phyloP scores from a whole-genome alignment of 805 yeast species.

The Ogataea dorogensis region DNA sequence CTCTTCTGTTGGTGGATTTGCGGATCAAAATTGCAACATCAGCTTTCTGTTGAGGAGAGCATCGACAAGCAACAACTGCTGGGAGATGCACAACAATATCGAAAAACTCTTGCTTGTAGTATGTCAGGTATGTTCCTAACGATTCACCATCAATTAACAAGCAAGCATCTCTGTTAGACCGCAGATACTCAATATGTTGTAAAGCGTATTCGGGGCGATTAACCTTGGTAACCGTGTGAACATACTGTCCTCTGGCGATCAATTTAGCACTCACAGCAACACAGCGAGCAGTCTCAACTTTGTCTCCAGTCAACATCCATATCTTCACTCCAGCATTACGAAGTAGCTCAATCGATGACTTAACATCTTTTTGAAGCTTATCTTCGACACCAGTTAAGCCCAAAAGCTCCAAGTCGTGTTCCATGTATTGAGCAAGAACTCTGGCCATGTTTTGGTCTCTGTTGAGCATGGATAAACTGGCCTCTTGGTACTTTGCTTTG shows the following conservation, averaged over 20 bases:
- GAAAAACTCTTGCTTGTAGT: constrained; percentile 71
- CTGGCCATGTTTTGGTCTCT: constrained; percentile 75
- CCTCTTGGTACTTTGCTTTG: constrained; percentile 60
- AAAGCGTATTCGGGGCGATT: constrained; percentile 64
- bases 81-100: constrained; percentile 76
- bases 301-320: constrained; percentile 99
- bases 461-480: constrained; percentile 73
- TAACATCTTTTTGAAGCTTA: constrained; percentile 86
- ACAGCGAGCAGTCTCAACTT: constrained; percentile 97
- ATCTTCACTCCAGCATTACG: constrained; percentile 96
- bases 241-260: constrained; percentile 90
- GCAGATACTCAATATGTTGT: constrained; percentile 70
- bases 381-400: constrained; percentile 99
- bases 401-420: constrained; percentile 75
- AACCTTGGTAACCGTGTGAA: constrained; percentile 77
- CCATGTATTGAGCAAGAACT: constrained; percentile 68
- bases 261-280: constrained; percentile 95
- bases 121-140: constrained; percentile 61
- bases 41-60: constrained; percentile 98
- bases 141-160: constrained; percentile 94
- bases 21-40: constrained; percentile 85
- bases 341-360: constrained; percentile 84
- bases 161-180: constrained; percentile 63
- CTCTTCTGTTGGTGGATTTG: constrained; percentile 78
- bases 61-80: constrained; percentile 96